A percentile compares a stretch with the other conserved stretches of the same genome.
Evolutionary conservation across 495 filamentous ascomycete species (phyloP).

Genomic region (Penicillium desertorum): DNA sequence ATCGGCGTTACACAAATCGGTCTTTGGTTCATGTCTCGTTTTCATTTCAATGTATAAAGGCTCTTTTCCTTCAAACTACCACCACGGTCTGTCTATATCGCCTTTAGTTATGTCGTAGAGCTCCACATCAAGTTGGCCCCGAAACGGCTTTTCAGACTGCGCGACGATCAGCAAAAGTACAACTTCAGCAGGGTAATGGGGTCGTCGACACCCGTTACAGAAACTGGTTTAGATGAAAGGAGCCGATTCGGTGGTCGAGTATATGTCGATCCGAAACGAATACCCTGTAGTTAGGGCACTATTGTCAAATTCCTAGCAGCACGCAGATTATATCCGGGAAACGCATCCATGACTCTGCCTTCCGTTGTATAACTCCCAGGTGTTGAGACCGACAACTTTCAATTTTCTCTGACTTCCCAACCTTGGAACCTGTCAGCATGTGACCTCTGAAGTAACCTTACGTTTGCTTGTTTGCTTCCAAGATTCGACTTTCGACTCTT

Average conservation of each 20-base stretch:
- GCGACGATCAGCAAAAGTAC: conserved; percentile 73
- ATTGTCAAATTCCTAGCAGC: conserved; percentile 43
- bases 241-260: conserved; percentile 59
- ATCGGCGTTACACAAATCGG: neutral
- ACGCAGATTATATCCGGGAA: neutral
- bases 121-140: conserved; percentile 49
- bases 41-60: neutral
- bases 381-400: conserved; percentile 65
- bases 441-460: too few relatives aligned
- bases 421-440: too few relatives aligned
- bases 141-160: conserved; percentile 58
- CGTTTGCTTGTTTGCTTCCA: too few relatives aligned
- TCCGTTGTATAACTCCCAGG: conserved; percentile 61
- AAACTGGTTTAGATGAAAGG: conserved; percentile 59
- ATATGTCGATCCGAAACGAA: conserved; percentile 76
- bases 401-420: conserved; percentile 2
- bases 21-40: neutral
- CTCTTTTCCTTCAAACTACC: neutral
- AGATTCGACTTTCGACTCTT: too few relatives aligned
- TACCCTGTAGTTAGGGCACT: conserved; percentile 73
- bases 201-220: conserved; percentile 66
- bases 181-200: conserved; percentile 62
- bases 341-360: conserved; percentile 67
- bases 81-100: neutral
- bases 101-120: conserved; percentile 26